Evolutionary conservation across 371 early-diverging fungal species (phyloP), one percentile per base, ranked within the genome.

Genomic region (Syncephalastrum racemosum): DNA sequence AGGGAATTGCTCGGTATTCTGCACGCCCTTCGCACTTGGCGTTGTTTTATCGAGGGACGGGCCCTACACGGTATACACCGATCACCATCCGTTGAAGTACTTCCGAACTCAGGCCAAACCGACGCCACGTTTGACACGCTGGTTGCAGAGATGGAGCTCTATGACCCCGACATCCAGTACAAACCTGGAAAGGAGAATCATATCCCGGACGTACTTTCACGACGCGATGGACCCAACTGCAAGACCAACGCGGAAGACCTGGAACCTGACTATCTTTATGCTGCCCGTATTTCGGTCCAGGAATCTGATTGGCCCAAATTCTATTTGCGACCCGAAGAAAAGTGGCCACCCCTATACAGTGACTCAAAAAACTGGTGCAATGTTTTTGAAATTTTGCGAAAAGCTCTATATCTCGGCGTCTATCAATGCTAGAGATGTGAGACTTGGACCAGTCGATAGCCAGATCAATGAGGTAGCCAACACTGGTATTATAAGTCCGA

Each of bases 1-100:
- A 80, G 77, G 5, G 77, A 73, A 56, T 42, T 77, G 2, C 52
- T 68, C 1, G 73, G 64, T 23, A 71, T 73, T 4, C 18, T 75
- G 0, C 63, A 66, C 46, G 70, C 70, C 0, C 53, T 77, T 18
- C 2, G 62, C 4, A 45, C 51, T 0, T 75, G 73, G 76, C 62
- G 74, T 0, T 66, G 64, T n/a, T 68, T 66, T 4, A 53, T 68
- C 19, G 62, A 68, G 12, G 64, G 69, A 2, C 48, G 45, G 53
- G 18, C 59, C 55, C 0, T 68, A 63, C 19, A 41, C 48, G 23
- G 49, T 71, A 2, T 58, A 50, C 5, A 59, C 69, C 0, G 66
- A 73, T 50, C 74, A 73, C 41, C n/a, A 63, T 12, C 64, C 66
- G 4, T 12, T 69, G 2, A 16, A 61, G 46, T 64, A 61, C 54